A percentile compares a stretch with the other conserved stretches of the same genome.
Evolutionary conservation across 2,329 filamentous ascomycete genomes (phyloP).

Genomic region (Dryadomyces sulphureus): DNA sequence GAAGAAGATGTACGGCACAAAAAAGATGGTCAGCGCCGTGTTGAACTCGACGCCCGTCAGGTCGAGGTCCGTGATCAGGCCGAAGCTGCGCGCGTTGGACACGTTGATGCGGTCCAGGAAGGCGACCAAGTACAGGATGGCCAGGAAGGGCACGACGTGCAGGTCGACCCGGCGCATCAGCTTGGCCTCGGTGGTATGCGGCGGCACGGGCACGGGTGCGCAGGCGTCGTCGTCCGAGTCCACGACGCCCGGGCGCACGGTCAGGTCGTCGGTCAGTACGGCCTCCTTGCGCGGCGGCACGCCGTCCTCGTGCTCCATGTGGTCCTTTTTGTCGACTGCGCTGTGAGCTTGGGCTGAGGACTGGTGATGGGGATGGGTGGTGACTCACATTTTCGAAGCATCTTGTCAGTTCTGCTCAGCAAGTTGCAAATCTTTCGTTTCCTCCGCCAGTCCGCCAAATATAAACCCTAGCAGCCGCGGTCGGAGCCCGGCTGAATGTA

Average conservation of each 20-base stretch:
- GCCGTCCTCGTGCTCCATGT: neutral
- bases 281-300: neutral
- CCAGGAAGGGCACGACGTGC: constrained; percentile 57
- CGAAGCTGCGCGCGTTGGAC: constrained; percentile 59
- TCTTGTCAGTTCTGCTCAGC: no score
- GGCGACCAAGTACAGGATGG: constrained; percentile 55
- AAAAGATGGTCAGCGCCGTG: constrained; percentile 57
- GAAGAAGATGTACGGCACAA: constrained; percentile 59
- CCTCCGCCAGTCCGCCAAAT: no score
- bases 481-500: neutral
- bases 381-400: neutral
- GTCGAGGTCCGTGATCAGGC: constrained; percentile 43
- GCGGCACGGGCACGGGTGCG: constrained; percentile 25
- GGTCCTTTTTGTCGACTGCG: neutral
- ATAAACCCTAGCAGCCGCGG: neutral
- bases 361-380: neutral
- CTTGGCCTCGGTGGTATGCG: constrained; percentile 45
- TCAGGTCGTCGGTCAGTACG: neutral
- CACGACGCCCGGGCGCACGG: neutral
- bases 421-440: no score
- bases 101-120: constrained; percentile 68
- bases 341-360: neutral
- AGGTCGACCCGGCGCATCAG: constrained; percentile 58
- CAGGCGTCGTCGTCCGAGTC: constrained; percentile 12
- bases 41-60: constrained; percentile 52